Evolutionary conservation across 1,284 basidiomycete species (phyloP), one percentile per base, ranked within the genome.

Genomic region (Hymenochaete sp.): DNA sequence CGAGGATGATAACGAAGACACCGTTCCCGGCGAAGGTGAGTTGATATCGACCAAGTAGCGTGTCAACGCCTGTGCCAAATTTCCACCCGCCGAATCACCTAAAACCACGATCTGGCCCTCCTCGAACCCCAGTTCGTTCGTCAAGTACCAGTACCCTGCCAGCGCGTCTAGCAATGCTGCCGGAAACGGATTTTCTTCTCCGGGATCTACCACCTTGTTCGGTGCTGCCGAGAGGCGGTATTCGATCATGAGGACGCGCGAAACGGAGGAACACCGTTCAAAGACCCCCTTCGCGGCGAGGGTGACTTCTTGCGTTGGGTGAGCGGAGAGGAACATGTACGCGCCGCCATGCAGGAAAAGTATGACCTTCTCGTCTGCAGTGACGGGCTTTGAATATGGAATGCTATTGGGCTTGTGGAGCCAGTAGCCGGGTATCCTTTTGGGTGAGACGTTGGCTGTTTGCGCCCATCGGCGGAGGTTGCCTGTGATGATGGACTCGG

Each of bases 371-470:
- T 79, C 75, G 19, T 65, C 70, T 5, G 32, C 32, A 5, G 32
- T 35, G 14, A 16, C 32, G 5, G 32, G 32, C 8, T n/a, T 35
- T n/a, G n/a, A n/a, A n/a, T n/a, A n/a, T 19, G 32, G 32, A 8
- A 35, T n/a, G 21, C 13, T 35, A 16, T 9, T 10, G 14, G 32
- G 14, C 54, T 67, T 68, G 57, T 70, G 66, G 25, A 67, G 59
- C 76, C 77, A 79, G 53, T 79, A 80, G 2, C 74, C 76, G 4
- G 77, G 72, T 26, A 79, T 66, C 19, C 63, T 63, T 24, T 64
- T 56, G 0, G 70, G 60, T 4, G 57, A 41, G 16, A 78, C 70
- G 3, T 61, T 55, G 9, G 69, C 63, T 14, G 60, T 55, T 7
- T 58, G 54, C 7, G 71, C 68, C 63, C 62, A 73, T 18, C 55